These are phyloP conservation scores for Candida silvatica DNA, from an alignment of 805 yeast genomes.

Conservation along the genomic window DNA sequence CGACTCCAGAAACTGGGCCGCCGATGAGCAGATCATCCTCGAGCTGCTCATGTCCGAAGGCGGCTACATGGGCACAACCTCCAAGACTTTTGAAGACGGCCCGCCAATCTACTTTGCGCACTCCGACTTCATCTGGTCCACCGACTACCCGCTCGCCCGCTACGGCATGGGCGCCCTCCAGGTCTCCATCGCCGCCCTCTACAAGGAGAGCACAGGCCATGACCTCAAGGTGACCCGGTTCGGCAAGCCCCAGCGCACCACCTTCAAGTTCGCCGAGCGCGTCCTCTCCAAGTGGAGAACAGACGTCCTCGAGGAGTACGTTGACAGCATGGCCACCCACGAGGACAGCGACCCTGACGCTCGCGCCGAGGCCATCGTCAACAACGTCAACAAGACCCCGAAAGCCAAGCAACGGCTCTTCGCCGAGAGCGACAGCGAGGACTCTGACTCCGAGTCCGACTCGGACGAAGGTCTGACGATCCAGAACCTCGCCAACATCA, in stretches of 20 bases:
- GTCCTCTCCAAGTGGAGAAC: conserved; percentile 72
- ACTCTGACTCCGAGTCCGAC: conserved; percentile 31
- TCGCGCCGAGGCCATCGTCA: background rate
- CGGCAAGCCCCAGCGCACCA: conserved; percentile 86
- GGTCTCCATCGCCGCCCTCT: conserved; percentile 78
- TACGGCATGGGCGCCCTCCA: conserved; percentile 95
- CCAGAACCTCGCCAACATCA: conserved; percentile 34
- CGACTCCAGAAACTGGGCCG: conserved; percentile 89
- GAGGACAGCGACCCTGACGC: conserved; percentile 7
- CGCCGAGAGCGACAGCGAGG: conserved; percentile 24
- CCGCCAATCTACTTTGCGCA: conserved; percentile 84
- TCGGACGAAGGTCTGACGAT: conserved; percentile 32
- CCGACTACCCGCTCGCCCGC: conserved; percentile 71
- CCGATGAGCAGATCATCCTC: conserved; percentile 82
- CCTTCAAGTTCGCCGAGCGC: conserved; percentile 77
- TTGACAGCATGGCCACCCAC: conserved; percentile 32
- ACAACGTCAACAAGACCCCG: background rate
- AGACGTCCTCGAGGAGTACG: conserved; percentile 67
- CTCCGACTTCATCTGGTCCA: conserved; percentile 90
- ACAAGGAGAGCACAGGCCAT: conserved; percentile 75
- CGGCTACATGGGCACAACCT: conserved; percentile 81
- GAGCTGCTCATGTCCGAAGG: conserved; percentile 68
- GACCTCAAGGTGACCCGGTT: conserved; percentile 74
- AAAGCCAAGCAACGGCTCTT: background rate
- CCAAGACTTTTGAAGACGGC: conserved; percentile 64